These are phyloP conservation scores for Ceratorhiza oryzae-sativae DNA, from an alignment of 1,284 basidiomycete genomes.

Conservation along the genomic window DNA sequence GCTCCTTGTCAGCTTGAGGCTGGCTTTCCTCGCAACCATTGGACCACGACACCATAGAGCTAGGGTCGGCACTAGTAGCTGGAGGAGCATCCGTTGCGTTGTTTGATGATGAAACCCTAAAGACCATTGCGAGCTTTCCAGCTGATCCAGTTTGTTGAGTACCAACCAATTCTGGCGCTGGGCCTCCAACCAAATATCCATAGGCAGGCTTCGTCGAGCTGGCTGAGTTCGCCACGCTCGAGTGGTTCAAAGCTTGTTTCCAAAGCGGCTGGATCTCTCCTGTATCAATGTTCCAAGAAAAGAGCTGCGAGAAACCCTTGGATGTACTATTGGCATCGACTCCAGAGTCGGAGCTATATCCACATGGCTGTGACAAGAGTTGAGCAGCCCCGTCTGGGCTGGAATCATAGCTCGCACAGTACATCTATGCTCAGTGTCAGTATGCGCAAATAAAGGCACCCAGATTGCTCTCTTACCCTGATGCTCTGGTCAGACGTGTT, in stretches of 20 bases:
- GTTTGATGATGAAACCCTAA: constrained; percentile 2
- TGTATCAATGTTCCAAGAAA: constrained; percentile 27
- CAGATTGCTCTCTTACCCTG: background rate
- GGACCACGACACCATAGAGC: background rate
- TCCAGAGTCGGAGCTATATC: constrained; percentile 19
- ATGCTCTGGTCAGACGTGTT: constrained; percentile 11
- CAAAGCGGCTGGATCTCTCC: constrained; percentile 27
- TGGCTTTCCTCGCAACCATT: constrained; percentile 4
- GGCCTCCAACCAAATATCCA: constrained; percentile 27
- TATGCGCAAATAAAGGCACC: background rate
- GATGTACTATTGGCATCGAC: constrained; percentile 32
- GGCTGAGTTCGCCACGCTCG: background rate
- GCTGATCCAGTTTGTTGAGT: background rate
- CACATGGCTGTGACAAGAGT: constrained; percentile 28
- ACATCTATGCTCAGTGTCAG: background rate
- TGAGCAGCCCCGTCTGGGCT: constrained; percentile 11
- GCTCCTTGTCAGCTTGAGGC: background rate
- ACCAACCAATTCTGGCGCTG: background rate
- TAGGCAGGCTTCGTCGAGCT: background rate
- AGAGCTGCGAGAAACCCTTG: constrained; percentile 25
- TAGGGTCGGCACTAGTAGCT: background rate
- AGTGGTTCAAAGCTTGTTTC: background rate
- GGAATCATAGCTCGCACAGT: constrained; percentile 31
- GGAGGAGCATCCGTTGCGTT: background rate
- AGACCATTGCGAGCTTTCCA: constrained; percentile 18